Evolutionary conservation across 2,329 filamentous ascomycete genomes (phyloP).

Genomic region (Phyllosticta ampelicida): DNA sequence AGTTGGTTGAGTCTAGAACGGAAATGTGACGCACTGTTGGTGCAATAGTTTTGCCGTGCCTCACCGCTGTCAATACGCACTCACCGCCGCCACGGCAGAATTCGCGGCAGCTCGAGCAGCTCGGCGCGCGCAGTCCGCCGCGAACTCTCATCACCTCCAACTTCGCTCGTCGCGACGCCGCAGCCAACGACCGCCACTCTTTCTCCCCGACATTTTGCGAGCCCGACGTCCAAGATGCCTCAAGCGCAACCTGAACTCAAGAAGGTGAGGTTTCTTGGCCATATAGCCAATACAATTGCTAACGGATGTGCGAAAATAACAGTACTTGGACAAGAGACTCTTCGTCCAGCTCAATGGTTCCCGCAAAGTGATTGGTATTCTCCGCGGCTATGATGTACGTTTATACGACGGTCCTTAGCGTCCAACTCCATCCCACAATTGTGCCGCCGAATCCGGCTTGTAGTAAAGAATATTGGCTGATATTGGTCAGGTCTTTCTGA

Average conservation of each 20-base stretch:
- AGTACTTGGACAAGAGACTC: conserved; percentile 99
- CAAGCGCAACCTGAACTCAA: conserved; percentile 98
- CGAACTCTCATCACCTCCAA: neutral
- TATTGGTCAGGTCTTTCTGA: conserved; percentile 71
- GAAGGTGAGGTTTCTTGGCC: conserved; percentile 62
- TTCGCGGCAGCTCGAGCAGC: neutral
- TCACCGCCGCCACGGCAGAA: neutral
- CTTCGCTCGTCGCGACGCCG: neutral
- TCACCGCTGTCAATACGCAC: neutral
- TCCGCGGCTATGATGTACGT: conserved; percentile 90
- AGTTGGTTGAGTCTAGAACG: neutral
- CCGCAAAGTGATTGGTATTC: conserved; percentile 87
- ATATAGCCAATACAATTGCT: no score
- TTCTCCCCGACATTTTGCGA: neutral
- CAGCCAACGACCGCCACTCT: neutral
- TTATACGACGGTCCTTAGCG: neutral
- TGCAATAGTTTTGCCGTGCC: neutral
- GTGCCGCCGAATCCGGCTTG: neutral
- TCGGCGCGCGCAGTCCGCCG: conserved; percentile 2
- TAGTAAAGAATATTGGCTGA: neutral
- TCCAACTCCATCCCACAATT: neutral
- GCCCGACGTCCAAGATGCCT: conserved; percentile 59
- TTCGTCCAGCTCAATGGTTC: conserved; percentile 97
- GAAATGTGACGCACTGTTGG: neutral
- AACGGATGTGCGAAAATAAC: conserved; percentile 4